phyloP scores from a whole-genome alignment of 139 green algal species.

The Closterium sp. region DNA sequence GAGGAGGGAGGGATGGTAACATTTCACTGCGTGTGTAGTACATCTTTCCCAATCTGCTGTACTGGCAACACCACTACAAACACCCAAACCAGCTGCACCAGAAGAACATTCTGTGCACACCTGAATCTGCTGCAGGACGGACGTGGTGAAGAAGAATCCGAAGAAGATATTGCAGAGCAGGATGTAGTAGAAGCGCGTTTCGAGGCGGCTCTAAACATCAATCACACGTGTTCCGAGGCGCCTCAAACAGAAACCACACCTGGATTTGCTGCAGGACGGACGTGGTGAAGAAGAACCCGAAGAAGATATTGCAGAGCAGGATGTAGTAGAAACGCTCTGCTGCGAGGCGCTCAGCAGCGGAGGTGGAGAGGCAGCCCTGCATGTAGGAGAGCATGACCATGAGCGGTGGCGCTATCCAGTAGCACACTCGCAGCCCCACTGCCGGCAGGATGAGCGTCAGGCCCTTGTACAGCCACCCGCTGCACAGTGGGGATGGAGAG shows the following conservation, averaged over 20 bases:
- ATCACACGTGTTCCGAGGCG: no score
- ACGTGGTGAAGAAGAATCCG: slow-evolving; percentile 33
- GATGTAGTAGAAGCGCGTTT: slow-evolving; percentile 21
- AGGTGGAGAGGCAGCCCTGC: slow-evolving; percentile 7
- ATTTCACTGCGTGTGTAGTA: no score
- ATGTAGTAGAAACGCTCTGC: slow-evolving; percentile 28
- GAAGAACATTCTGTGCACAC: no score
- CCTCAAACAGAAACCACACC: not conserved
- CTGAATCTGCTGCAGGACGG: slow-evolving; percentile 12
- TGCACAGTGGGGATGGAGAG: not conserved
- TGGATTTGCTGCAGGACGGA: slow-evolving; percentile 15
- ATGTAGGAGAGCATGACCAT: slow-evolving; percentile 20
- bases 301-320: slow-evolving; percentile 49
- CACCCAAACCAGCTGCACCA: no score
- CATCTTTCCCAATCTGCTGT: no score
- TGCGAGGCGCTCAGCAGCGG: not conserved
- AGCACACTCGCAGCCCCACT: slow-evolving; percentile 21
- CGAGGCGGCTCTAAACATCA: no score
- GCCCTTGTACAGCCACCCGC: not conserved
- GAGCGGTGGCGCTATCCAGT: slow-evolving; percentile 26
- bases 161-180: slow-evolving; percentile 50
- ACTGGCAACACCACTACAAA: no score
- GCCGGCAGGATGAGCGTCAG: slow-evolving; percentile 23
- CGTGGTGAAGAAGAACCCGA: slow-evolving; percentile 41
- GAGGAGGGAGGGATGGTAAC: not conserved